A percentile compares a stretch with the other conserved stretches of the same genome.
phyloP scores from a whole-genome alignment of 768 basidiomycete genomes.

The Serendipita vermifera region DNA sequence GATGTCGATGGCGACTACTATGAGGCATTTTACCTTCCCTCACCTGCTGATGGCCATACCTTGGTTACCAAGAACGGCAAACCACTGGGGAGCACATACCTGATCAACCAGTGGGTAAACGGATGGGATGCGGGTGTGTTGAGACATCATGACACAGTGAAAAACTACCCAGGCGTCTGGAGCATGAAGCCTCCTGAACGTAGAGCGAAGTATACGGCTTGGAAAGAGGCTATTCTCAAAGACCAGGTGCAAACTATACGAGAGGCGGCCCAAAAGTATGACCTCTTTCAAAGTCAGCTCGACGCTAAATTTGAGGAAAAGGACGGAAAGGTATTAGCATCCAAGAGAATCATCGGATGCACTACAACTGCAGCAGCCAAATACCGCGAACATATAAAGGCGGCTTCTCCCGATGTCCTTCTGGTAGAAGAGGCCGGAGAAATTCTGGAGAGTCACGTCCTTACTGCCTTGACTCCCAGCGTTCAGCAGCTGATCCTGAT shows the following conservation, averaged over 20 bases:
- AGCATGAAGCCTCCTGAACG: conserved; percentile 23
- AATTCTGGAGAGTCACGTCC: conserved; percentile 52
- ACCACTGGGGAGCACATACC: conserved; percentile 26
- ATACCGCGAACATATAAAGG: conserved; percentile 35
- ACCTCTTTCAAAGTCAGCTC: conserved; percentile 28
- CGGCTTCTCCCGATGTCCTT: conserved; percentile 37
- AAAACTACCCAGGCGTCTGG: conserved; percentile 26
- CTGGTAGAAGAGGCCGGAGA: conserved; percentile 65
- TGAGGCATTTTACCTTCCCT: conserved; percentile 24
- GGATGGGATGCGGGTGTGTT: conserved; percentile 37
- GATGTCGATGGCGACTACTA: conserved; percentile 29
- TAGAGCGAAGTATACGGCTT: conserved; percentile 20
- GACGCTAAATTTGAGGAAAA: conserved; percentile 27
- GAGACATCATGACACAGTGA: conserved; percentile 19
- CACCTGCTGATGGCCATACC: conserved; percentile 22
- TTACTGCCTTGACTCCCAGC: conserved; percentile 39
- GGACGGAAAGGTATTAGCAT: conserved; percentile 25
- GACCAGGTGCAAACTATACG: conserved; percentile 28
- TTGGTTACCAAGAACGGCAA: conserved; percentile 31
- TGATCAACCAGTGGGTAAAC: conserved; percentile 35
- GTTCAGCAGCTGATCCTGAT: conserved; percentile 50
- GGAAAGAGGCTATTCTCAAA: conserved; percentile 27
- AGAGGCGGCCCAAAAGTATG: conserved; percentile 27
- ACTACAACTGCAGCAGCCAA: conserved; percentile 61
- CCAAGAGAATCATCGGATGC: conserved; percentile 48